Evolutionary conservation across 768 basidiomycete species (phyloP), one percentile per base, ranked within the genome.

Genomic region (Tremella fuciformis): DNA sequence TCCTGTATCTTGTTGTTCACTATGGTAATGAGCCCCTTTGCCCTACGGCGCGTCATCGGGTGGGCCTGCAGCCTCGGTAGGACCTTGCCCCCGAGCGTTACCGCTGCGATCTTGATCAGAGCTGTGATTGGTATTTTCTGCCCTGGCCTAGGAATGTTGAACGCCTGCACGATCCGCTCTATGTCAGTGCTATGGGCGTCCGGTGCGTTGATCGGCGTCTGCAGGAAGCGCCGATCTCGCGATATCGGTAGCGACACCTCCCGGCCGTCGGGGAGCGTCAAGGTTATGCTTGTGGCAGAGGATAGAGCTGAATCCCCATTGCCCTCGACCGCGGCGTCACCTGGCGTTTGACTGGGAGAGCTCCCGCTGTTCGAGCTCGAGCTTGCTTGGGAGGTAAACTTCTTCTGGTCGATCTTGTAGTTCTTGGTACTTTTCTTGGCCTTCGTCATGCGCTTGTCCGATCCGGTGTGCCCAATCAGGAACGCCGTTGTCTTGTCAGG

Each of bases 401-500:
- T 8, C 16, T 18, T 39, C 16, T 40, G 8, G 24, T 16, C 9
- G 29, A 39, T 7, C 26, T n/a, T 8, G 7, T n/a, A 16, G 22
- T 18, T 15, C 7, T 21, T n/a, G 53, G 53, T 7, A 54, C 13
- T 15, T 25, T 29, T 16, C 47, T 13, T 13, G 13, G 13, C 21
- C 13, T 21, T n/a, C n/a, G n/a, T n/a, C n/a, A n/a, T n/a, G n/a
- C n/a, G n/a, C n/a, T n/a, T n/a, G n/a, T n/a, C 47, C 47, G 47
- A 21, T 11, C 11, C 21, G 13, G 13, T 13, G 13, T 49, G 11
- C 21, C 56, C 56, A 16, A 57, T 46, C n/a, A 24, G 7, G 47
- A 57, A 57, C 11, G 25, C 11, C 22, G 49, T 37, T 15, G 48
- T 57, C 29, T 57, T 57, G 48, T 57, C 49, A 11, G 29, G 38